Base-by-base conservation (phyloP, 192 early-diverging fungal genomes). In the Podila verticillata region DNA sequence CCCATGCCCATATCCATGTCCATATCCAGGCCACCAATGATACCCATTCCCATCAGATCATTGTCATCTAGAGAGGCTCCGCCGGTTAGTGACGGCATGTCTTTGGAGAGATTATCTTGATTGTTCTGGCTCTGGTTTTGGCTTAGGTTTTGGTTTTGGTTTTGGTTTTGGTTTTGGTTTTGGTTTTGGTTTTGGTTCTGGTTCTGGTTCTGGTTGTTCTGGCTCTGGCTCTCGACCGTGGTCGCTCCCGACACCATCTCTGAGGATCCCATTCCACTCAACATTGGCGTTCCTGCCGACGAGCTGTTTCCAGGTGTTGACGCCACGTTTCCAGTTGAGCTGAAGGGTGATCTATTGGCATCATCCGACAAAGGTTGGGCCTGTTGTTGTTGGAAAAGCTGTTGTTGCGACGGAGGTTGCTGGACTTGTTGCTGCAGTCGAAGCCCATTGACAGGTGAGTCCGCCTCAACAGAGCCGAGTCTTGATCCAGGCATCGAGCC, bases 1-100 rank as follows among this genome's bases (percentile, higher is more conserved):
- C 58, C 58, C 22, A 60, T 60, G 15, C 58, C 58, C 26, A 60
- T 32, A 32, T 60, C 58, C 58, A 60, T 34, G 17, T 60, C 58
- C 58, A 60, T 60, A 9, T 60, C 58, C 58, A 60, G 30, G 6
- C 29, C 58, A 12, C 26, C 29, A 13, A 60, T 60, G 26, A 20
- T 30, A 8, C 20, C 30, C 58, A 60, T 60, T 26, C 30, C 58
- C 28, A 31, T 60, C 30, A 54, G 22, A 12, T 60, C 58, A 32
- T 60, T 32, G 51, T 54, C 51, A 12, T 54, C 51, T n/a, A 54
- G 22, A n/a, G 51, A 54, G n/a, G 26, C 22, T 6, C 30, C 58
- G 9, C 30, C 58, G 5, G 30, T 32, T 19, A 32, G 12, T 13
- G 58, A 60, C 1, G 58, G 30, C 30, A 60, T 7, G 29, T 60